Evolutionary conservation across 257 asterid genomes (phyloP), one percentile per base, ranked within the genome.

Genomic region (Lavandula angustifolia): DNA sequence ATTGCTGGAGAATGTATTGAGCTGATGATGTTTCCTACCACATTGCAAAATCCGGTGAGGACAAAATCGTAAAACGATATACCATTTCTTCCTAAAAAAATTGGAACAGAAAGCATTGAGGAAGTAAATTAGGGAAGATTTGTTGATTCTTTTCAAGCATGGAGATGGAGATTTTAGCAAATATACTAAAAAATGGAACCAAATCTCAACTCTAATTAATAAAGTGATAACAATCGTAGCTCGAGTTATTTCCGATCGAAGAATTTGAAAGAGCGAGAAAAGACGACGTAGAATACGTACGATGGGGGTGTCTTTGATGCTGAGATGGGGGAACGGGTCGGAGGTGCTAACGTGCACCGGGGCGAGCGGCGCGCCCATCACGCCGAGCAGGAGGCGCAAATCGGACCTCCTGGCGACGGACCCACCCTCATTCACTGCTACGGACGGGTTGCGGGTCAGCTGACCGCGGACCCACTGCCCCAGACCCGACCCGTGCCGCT

Each of bases 331-430:
- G 70, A 84, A 49, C 10, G 96, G 96, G 64, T 92, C 97, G 57
- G 80, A 43, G 60, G 86, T 46, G 86, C 89, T 73, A 38, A 89
- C 96, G 86, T 87, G 87, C 78, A 89, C 89, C 50, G 98, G 98
- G 4, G 95, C 95, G 40, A 92, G 87, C 3, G 98, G 96, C 32
- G 96, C 96, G 14, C 96, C 97, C 98, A 92, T 87, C 10, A 89
- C 96, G 8, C 98, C 96, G 33, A 92, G 96, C 80, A 92, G 76
- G 59, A 92, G 68, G 67, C 98, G 74, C 84, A 87, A 84, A 81
- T 92, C 98, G 55, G 96, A 86, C 86, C 87, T 78, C 83, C 63
- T 82, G 60, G 71, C 73, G 67, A 50, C 46, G 50, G 60, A 67
- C 48, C 76, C 91, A 35, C 49, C 76, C 60, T 72, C 82, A 61